phyloP scores from a whole-genome alignment of 768 basidiomycete species.

The Postia placenta region DNA sequence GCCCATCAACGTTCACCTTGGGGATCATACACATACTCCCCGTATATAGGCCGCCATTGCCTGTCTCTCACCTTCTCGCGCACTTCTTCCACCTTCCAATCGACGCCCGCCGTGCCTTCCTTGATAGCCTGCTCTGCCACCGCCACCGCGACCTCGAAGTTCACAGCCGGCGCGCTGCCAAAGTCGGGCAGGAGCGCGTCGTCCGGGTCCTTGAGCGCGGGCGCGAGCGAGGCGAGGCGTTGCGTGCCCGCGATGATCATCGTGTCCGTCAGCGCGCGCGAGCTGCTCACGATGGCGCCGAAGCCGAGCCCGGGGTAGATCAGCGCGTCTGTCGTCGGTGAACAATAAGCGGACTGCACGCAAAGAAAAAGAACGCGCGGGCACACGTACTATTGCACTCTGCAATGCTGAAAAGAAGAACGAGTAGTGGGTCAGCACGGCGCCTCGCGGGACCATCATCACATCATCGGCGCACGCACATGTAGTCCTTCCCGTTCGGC shows the following conservation, averaged over 20 bases:
- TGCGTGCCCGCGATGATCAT: constrained; percentile 83
- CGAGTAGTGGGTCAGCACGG: no score
- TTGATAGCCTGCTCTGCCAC: constrained; percentile 76
- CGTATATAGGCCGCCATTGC: constrained; percentile 64
- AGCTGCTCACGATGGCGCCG: constrained; percentile 64
- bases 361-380: not conserved
- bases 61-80: constrained; percentile 41
- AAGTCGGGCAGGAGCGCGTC: constrained; percentile 75
- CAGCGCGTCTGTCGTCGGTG: constrained; percentile 45
- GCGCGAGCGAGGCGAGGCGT: constrained; percentile 72
- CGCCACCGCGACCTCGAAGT: constrained; percentile 72
- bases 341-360: no score
- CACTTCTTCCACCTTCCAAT: constrained; percentile 41
- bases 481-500: constrained; percentile 57
- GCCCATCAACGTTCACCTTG: constrained; percentile 30
- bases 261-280: constrained; percentile 61
- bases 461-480: constrained; percentile 44
- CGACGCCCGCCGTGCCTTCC: constrained; percentile 58
- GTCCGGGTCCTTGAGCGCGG: constrained; percentile 65
- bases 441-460: no score
- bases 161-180: constrained; percentile 62
- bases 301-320: constrained; percentile 85
- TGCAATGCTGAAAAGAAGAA: constrained; percentile 47
- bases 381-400: constrained; percentile 57
- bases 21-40: constrained; percentile 56